phyloP scores from a whole-genome alignment of 768 basidiomycete species.

The Pisolithus orientalis region DNA sequence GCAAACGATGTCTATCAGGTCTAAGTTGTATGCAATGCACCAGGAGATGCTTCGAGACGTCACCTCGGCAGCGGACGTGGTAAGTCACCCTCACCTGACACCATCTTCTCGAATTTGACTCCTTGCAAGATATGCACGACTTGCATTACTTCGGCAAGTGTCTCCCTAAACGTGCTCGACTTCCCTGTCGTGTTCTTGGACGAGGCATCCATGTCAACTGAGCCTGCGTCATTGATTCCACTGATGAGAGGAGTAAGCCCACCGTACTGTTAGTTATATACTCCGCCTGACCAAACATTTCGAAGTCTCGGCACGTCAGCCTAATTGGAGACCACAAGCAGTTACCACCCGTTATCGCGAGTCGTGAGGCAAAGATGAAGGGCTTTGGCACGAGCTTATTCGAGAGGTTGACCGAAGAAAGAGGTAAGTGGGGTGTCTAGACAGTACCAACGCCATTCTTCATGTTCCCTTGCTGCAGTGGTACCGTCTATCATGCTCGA shows the following conservation, averaged over 20 bases:
- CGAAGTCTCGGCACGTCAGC: slow-evolving; percentile 71
- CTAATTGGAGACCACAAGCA: slow-evolving; percentile 98
- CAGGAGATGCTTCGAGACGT: slow-evolving; percentile 62
- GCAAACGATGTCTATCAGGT: slow-evolving; percentile 27
- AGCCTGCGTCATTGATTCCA: slow-evolving; percentile 86
- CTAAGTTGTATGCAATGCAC: slow-evolving; percentile 47
- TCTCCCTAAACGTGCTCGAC: slow-evolving; percentile 63
- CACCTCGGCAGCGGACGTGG: slow-evolving; percentile 65
- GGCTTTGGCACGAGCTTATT: slow-evolving; percentile 82
- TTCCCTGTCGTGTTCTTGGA: slow-evolving; percentile 93
- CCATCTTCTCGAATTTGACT: slow-evolving; percentile 1
- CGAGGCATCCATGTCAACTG: slow-evolving; percentile 95
- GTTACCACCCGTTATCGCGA: slow-evolving; percentile 81
- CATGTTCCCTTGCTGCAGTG: slow-evolving; percentile 33
- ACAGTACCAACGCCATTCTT: not conserved
- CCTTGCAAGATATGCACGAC: slow-evolving; percentile 74
- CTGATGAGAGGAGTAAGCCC: slow-evolving; percentile 86
- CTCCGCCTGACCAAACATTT: slow-evolving; percentile 8
- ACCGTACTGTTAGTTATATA: slow-evolving; percentile 4
- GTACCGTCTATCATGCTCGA: slow-evolving; percentile 92
- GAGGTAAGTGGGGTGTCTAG: slow-evolving; percentile 42
- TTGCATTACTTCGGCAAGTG: slow-evolving; percentile 71
- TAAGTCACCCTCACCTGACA: slow-evolving; percentile 31
- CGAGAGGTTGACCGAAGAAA: slow-evolving; percentile 81
- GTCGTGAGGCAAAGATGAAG: slow-evolving; percentile 62